A percentile compares a stretch with the other conserved stretches of the same genome.
Evolutionary conservation across 768 basidiomycete species (phyloP).

Genomic region (Cantharellus cinnabarinus): DNA sequence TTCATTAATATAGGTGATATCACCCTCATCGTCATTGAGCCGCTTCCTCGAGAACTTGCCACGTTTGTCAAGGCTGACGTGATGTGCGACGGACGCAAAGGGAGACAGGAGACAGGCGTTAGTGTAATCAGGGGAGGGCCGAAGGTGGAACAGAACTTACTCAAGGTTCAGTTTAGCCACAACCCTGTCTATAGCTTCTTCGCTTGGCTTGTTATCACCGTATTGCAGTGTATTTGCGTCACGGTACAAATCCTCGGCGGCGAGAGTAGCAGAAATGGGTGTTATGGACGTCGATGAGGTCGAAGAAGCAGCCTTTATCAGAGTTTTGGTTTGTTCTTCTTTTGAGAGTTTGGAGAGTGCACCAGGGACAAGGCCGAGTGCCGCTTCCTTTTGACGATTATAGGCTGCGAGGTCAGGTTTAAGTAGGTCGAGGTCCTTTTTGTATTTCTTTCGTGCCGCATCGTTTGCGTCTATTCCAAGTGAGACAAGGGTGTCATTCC

Average conservation of each 20-base stretch:
- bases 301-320: neutral
- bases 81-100: conserved; percentile 1
- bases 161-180: conserved; percentile 83
- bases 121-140: neutral
- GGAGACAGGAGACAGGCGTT: neutral
- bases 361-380: conserved; percentile 54
- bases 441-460: conserved; percentile 73
- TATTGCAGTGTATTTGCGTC: conserved; percentile 87
- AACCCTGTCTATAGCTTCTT: conserved; percentile 88
- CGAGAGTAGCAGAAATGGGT: conserved; percentile 6
- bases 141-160: conserved; percentile 29
- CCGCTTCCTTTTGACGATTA: conserved; percentile 74
- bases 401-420: conserved; percentile 79
- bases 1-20: conserved; percentile 99
- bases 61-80: conserved; percentile 64
- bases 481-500: neutral
- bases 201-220: conserved; percentile 84
- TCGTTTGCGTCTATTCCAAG: conserved; percentile 57
- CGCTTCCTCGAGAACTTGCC: conserved; percentile 76
- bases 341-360: conserved; percentile 30
- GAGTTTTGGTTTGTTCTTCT: conserved; percentile 12
- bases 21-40: conserved; percentile 80
- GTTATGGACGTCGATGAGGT: neutral
- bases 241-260: conserved; percentile 61
- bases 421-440: conserved; percentile 73